Conservation (phyloP, 768 basidiomycete species). For the Boletus huronensis region DNA sequence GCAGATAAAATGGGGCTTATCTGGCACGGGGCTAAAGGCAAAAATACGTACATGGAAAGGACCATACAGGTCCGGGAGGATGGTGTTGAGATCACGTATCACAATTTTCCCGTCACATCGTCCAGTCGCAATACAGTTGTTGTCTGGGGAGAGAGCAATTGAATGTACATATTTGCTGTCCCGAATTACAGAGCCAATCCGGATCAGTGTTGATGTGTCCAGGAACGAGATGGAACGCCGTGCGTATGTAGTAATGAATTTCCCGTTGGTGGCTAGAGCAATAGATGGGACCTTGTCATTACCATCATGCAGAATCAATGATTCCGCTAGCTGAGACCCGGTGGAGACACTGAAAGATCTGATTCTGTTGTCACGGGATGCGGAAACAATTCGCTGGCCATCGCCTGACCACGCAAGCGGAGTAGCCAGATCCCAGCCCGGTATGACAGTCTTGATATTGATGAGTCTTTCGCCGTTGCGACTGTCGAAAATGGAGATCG, state of each 20-base stretch:
- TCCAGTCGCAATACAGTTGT: not conserved
- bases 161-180: not conserved
- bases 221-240: not conserved
- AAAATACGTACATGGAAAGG: not conserved
- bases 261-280: not conserved
- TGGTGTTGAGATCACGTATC: not conserved
- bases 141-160: not conserved
- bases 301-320: not conserved
- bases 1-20: not conserved
- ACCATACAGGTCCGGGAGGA: not conserved
- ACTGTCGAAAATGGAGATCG: no score
- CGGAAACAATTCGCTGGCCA: not conserved
- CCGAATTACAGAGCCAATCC: not conserved
- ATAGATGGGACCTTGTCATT: not conserved
- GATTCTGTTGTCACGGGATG: not conserved
- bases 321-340: not conserved
- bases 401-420: not conserved
- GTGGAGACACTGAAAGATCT: not conserved
- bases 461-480: no score
- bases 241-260: not conserved
- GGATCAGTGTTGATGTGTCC: not conserved
- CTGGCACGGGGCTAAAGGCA: not conserved
- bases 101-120: not conserved
- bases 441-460: no score
- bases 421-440: rapidly evolving